Evolutionary conservation across 208 protist genomes (phyloP), one percentile per base, ranked within the genome.

Genomic region (Crithidia mellificae): DNA sequence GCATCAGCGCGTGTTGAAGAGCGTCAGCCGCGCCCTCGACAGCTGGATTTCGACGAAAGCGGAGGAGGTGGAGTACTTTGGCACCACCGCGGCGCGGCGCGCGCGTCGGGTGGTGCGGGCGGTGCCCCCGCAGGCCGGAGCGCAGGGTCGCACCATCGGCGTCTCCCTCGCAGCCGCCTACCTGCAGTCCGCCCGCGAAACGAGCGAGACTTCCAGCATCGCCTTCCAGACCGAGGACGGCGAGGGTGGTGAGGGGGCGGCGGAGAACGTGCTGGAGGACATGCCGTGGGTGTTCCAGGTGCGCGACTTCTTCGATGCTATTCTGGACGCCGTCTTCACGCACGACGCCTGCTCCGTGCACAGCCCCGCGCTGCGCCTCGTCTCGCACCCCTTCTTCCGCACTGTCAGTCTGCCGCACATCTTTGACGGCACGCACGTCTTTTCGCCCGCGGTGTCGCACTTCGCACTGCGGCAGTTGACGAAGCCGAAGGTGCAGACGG

Each of bases 381-480:
- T 88, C 7, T 81, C 80, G 1, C 85, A 94, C 56, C 87, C 90
- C 15, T 92, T 95, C 66, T 85, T 95, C 55, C 34, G 36, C 34
- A 59, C 38, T 11, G 34, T 91, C 27, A 71, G 78, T 39, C 57
- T 88, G 41, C 68, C 46, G 8, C 25, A 77, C 50, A 70, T 92
- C 27, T 95, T 95, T 61, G 85, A 95, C 72, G 86, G 86, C 44
- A 77, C 77, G 15, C 74, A 78, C 56, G 36, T 36, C 20, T 57
- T 90, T 19, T 83, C 81, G 9, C 54, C 59, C 15, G 82, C 80
- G n/a, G 80, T 83, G 19, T 57, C 70, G 11, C 36, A 54, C 41
- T 81, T 76, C 51, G 72, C 84, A 38, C 62, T 57, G 39, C 61
- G 56, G 7, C 78, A 83, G 43, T 69, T 90, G 65, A 59, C 39